Evolutionary conservation across 2,329 filamentous ascomycete species (phyloP).

Genomic region (Penicillium sp.): DNA sequence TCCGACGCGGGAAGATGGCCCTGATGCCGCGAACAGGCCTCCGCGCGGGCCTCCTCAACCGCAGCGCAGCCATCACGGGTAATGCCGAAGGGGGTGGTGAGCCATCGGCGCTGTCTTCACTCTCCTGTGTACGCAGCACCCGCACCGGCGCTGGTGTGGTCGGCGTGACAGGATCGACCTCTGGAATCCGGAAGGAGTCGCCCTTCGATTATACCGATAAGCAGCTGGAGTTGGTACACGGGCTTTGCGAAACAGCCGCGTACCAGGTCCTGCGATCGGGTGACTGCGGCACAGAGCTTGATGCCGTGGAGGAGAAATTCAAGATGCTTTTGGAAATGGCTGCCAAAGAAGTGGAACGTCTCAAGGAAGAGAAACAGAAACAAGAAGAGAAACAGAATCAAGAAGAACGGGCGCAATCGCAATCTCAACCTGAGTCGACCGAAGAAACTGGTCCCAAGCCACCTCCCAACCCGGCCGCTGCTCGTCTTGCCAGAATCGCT

Average conservation of each 20-base stretch:
- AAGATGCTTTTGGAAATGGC: constrained; percentile 66
- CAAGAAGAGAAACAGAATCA: too few relatives aligned
- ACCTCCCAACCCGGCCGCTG: constrained; percentile 17
- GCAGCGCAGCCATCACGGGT: constrained; percentile 8
- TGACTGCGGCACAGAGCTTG: constrained; percentile 78
- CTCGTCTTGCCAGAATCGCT: constrained; percentile 24
- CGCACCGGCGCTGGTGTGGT: constrained; percentile 24
- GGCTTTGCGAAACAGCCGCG: constrained; percentile 81
- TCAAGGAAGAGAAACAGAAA: constrained; percentile 56
- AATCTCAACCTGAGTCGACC: constrained; percentile 5
- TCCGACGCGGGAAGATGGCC: constrained; percentile 79
- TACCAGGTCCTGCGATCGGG: constrained; percentile 89
- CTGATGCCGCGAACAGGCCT: constrained; percentile 34
- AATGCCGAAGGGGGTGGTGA: constrained; percentile 2
- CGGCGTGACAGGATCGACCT: constrained; percentile 20
- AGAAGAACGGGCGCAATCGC: constrained; percentile 16
- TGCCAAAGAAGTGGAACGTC: constrained; percentile 61
- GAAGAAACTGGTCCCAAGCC: constrained; percentile 14
- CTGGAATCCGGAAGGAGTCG: constrained; percentile 52
- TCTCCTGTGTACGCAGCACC: constrained; percentile 32
- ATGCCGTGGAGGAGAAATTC: constrained; percentile 69
- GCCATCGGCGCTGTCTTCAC: constrained; percentile 16
- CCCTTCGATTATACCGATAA: constrained; percentile 77
- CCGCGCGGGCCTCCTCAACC: constrained; percentile 23
- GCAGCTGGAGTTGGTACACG: constrained; percentile 77